Evolutionary conservation across 148 eudicot genomes (phyloP).

Genomic region (Diospyros kaki): DNA sequence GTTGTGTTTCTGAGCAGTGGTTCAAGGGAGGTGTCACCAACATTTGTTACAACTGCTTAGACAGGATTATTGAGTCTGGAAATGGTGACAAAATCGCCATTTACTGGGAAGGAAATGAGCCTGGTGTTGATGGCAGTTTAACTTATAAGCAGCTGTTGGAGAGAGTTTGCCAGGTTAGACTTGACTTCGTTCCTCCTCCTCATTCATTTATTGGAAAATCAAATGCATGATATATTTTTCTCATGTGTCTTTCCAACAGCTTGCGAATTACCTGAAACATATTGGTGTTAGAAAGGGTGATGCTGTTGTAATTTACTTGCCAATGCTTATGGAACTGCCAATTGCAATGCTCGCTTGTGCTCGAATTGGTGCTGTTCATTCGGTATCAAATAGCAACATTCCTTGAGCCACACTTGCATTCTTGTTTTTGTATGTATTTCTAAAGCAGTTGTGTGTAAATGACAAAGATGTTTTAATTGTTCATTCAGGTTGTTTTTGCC

Average conservation of each 20-base stretch:
- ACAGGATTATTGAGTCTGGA: conserved; percentile 67
- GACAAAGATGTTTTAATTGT: neutral
- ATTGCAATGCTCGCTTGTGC: conserved; percentile 99
- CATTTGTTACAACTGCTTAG: conserved; percentile 93
- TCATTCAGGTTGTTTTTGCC: conserved; percentile 90
- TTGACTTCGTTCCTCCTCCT: neutral
- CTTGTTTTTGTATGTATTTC: neutral
- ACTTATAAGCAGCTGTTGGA: conserved; percentile 81
- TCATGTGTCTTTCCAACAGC: conserved; percentile 39
- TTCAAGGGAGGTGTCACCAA: conserved; percentile 96
- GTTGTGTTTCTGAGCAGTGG: conserved; percentile 55
- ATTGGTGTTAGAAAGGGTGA: conserved; percentile 86
- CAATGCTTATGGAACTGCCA: conserved; percentile 97
- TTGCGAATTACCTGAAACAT: conserved; percentile 94
- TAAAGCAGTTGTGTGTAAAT: neutral
- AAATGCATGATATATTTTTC: conserved; percentile 3
- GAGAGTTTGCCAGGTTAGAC: conserved; percentile 87
- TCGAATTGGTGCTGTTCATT: conserved; percentile 97
- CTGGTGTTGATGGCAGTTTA: conserved; percentile 60
- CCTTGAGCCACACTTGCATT: conserved; percentile 1
- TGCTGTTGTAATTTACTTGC: conserved; percentile 91
- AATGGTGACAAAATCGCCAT: conserved; percentile 75
- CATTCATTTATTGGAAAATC: neutral
- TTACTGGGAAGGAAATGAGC: conserved; percentile 97
- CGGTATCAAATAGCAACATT: conserved; percentile 44